Conservation (phyloP, 257 asterid genomes). For the Paulownia fortunei region DNA sequence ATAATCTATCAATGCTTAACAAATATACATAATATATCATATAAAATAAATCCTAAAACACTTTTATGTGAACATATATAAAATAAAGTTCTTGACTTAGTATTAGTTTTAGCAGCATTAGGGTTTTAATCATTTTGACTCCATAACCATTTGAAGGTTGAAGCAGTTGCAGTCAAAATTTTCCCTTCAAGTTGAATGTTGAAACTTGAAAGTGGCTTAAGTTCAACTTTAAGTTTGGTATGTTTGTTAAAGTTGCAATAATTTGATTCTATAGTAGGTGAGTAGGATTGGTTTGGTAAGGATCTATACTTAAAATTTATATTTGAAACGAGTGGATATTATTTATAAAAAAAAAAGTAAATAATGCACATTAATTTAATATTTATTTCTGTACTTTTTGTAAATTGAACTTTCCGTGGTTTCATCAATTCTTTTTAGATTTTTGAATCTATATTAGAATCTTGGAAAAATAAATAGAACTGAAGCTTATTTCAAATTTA, state of each 20-base stretch:
- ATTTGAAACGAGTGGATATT: background rate
- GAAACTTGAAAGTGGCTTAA: background rate
- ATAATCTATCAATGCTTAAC: too few species aligned
- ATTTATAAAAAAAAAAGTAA: background rate
- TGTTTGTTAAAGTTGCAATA: background rate
- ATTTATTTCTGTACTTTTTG: too few species aligned
- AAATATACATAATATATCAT: too few species aligned
- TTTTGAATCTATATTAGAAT: too few species aligned
- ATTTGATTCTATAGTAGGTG: background rate
- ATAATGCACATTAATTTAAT: background rate
- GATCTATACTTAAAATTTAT: background rate
- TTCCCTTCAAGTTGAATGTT: background rate
- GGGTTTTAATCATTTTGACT: background rate
- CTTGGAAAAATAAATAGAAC: too few species aligned
- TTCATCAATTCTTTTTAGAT: too few species aligned
- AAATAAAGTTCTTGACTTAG: background rate
- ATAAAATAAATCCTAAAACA: background rate
- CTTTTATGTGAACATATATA: too few species aligned
- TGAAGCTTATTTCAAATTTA: too few species aligned
- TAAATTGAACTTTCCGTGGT: too few species aligned
- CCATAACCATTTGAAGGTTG: background rate
- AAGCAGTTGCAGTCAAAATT: background rate
- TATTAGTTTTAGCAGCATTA: background rate
- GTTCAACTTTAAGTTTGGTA: background rate
- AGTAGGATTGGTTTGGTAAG: background rate